A percentile compares a stretch with the other conserved stretches of the same genome.
Conservation (phyloP, 768 basidiomycete genomes). For the Ramaria rubella region DNA sequence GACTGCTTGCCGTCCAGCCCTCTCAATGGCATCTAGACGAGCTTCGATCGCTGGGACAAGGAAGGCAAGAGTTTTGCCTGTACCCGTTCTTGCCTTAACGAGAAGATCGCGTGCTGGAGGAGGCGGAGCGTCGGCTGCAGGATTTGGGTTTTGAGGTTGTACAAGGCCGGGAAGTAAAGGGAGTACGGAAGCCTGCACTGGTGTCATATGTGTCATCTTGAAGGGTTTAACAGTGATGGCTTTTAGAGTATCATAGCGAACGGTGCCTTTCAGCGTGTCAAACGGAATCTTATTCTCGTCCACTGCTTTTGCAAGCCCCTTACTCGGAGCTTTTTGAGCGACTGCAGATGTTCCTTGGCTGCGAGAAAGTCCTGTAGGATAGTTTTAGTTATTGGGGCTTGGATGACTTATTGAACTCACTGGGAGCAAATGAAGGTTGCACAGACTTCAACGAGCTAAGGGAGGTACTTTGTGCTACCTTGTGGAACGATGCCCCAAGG, state of each 20-base stretch:
- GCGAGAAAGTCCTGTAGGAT: background rate
- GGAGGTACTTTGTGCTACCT: background rate
- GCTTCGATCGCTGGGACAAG: conserved; percentile 81
- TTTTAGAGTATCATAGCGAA: conserved; percentile 36
- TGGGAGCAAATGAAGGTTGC: background rate
- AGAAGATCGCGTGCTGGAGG: conserved; percentile 55
- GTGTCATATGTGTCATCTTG: conserved; percentile 62
- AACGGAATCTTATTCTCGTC: conserved; percentile 20
- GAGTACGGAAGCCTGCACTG: conserved; percentile 77
- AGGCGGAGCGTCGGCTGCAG: conserved; percentile 17
- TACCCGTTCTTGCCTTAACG: conserved; percentile 84
- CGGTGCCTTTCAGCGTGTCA: conserved; percentile 24
- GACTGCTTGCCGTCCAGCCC: conserved; percentile 34
- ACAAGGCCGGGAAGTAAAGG: conserved; percentile 67
- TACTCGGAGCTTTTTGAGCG: background rate
- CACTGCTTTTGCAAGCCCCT: background rate
- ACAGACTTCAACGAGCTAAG: background rate
- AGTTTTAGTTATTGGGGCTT: background rate
- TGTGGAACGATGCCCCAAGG: background rate
- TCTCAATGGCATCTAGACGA: conserved; percentile 53
- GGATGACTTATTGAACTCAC: background rate
- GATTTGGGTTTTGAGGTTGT: conserved; percentile 38
- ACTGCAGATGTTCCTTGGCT: background rate
- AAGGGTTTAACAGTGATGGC: conserved; percentile 63
- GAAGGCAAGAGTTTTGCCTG: conserved; percentile 86